These are phyloP conservation scores for Comarum palustre DNA, from an alignment of 306 rosid species.

Conservation along the genomic window DNA sequence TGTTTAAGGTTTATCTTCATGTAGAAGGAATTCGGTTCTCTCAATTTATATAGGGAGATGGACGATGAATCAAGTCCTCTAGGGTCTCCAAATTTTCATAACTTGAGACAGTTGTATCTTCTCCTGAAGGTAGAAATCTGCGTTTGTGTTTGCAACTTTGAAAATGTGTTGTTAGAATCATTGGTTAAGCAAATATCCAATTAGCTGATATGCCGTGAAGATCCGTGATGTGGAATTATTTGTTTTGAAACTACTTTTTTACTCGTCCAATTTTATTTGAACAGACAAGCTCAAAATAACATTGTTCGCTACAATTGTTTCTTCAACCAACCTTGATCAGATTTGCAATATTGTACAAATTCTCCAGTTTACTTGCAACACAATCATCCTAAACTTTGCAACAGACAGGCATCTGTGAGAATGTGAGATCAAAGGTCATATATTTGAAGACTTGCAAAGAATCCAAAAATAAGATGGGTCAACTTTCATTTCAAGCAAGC, in stretches of 20 bases:
- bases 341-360: neutral
- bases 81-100: neutral
- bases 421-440: neutral
- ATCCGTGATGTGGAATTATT: neutral
- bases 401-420: neutral
- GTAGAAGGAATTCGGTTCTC: conserved; percentile 4
- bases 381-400: neutral
- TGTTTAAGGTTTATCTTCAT: conserved; percentile 25
- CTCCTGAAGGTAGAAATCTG: conserved; percentile 21
- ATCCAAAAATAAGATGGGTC: neutral
- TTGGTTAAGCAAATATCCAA: neutral
- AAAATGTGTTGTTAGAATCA: conserved; percentile 5
- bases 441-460: neutral
- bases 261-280: too few species aligned
- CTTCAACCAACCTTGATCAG: neutral
- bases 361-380: neutral
- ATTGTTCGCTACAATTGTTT: too few species aligned
- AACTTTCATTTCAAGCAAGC: neutral
- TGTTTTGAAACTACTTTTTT: neutral
- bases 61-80: neutral
- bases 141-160: conserved; percentile 16
- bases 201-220: neutral
- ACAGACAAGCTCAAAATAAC: too few species aligned
- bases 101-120: conserved; percentile 10
- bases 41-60: conserved; percentile 16